Evolutionary conservation across 257 asterid species (phyloP), one percentile per base, ranked within the genome.

Genomic region (Forsythia viridissima): DNA sequence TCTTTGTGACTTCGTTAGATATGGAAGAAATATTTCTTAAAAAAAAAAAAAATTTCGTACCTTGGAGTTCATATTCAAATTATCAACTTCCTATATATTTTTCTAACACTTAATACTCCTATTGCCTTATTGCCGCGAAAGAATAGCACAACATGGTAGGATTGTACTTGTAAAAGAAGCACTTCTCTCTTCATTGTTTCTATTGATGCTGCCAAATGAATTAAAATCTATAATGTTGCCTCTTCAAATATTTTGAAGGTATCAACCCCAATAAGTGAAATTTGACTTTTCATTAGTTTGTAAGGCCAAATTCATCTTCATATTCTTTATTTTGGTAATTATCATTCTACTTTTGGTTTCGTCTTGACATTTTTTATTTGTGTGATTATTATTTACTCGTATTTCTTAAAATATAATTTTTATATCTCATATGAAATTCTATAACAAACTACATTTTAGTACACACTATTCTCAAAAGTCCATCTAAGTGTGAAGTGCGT

Each of bases 221-320:
- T 76, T 70, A 75, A 40, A 57, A 42, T 79, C 2, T 2, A 30
- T 30, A 6, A 16, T n/a, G 65, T 46, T 74, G 89, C 80, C 94
- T 83, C 85, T 90, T 89, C 89, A 86, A 83, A 82, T 68, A 77
- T 66, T 61, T 76, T 83, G 85, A 78, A 80, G 82, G 74, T 73
- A 79, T 71, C 73, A 85, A 70, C 72, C 39, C 75, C 67, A 1
- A 52, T 37, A 70, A 44, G 5, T 30, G 78, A 73, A 74, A 4
- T 61, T 78, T 84, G 92, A 85, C 92, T 86, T 86, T 84, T 90
- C 93, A 86, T 74, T 39, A 46, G 57, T 46, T 80, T 74, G 63
- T 81, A 85, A 83, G 84, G 90, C 46, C 90, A 83, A 8, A 57
- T 18, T 8, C 42, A 24, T 66, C 57, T 48, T 4, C 72, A 41